These are phyloP conservation scores for Umbilicaria muhlenbergii DNA, from an alignment of 495 filamentous ascomycete genomes.

Conservation along the genomic window DNA sequence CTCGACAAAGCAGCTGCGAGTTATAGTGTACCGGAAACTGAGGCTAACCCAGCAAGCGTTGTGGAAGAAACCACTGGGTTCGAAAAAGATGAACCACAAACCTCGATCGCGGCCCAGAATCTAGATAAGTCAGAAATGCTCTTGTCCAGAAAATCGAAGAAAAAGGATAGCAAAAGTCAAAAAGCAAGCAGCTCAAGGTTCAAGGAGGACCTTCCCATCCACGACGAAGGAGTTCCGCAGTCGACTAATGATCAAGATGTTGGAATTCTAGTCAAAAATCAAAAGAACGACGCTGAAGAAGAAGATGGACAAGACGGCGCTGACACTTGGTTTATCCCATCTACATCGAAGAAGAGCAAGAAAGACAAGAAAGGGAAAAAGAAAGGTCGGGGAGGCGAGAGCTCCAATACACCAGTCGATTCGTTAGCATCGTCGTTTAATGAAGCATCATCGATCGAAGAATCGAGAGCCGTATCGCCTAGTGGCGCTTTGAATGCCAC, in stretches of 20 bases:
- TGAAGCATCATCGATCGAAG: neutral
- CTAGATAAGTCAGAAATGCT: conserved; percentile 1
- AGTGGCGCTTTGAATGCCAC: no score
- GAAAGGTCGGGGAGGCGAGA: conserved; percentile 12
- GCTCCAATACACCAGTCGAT: neutral
- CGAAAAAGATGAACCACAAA: neutral
- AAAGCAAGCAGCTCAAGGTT: no score
- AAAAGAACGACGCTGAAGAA: conserved; percentile 1
- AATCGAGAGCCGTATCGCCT: neutral
- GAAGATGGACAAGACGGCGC: conserved; percentile 6
- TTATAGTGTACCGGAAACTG: no score
- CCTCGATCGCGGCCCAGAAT: neutral
- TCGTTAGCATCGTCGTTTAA: conserved; percentile 3
- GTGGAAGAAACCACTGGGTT: no score
- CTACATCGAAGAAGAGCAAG: neutral
- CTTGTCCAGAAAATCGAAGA: conserved; percentile 17
- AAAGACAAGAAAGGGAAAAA: neutral
- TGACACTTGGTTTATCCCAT: neutral
- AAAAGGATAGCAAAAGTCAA: conserved; percentile 8
- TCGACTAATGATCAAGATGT: neutral
- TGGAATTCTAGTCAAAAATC: conserved; percentile 8
- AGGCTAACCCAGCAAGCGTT: no score
- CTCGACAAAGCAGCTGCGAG: no score
- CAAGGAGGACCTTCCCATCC: no score
- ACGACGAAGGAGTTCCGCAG: no score